Base-by-base conservation (phyloP, 2,329 filamentous ascomycete genomes). In the Leptographium flavum region DNA sequence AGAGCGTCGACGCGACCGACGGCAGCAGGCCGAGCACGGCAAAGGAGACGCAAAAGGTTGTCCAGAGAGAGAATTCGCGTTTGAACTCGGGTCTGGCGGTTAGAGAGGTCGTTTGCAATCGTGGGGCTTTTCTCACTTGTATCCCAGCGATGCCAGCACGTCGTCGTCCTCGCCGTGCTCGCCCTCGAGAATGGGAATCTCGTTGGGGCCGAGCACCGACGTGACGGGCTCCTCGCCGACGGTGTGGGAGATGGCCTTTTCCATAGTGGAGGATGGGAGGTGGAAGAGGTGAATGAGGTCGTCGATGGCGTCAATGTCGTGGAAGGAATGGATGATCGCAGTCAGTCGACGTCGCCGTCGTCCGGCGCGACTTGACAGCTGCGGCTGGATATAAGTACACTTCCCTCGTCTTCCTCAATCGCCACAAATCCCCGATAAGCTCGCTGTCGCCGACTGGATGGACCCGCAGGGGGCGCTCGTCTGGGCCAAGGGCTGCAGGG, bases 31-130 rank as follows among this genome's bases (percentile, higher is more conserved):
- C 82, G 45, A 86, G 64, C 11, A 86, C 80, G 7, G 82, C 80
- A 58, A 86, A 86, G 45, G 73, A 79, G 35, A 86, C 80, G 52
- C 79, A 83, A 57, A 86, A 86, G 0, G 79, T 82, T 6, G 81
- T 83, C 72, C 80, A 86, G 14, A 84, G 64, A 2, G 72, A 79
- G 58, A 87, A 85, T 54, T 86, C 81, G 55, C 82, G 70, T 62
- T 67, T 66, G 56, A 68, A 68, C 47, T 68, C 66, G 45, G 69
- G 67, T 53, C 67, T 52, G 19, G 7, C 4, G 13, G 42, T 30
- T 10, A 25, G 2, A 21, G 23, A 15, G 35, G 13, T 21, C 14
- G 35, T 21, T n/a, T 3, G 23, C n/a, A 5, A 39, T 17, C 15
- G 25, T 8, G 4, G 25, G 21, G 23, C 11, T 13, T 3, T 7